A percentile compares a stretch with the other conserved stretches of the same genome.
phyloP scores from a whole-genome alignment of 2,329 filamentous ascomycete genomes.

The Penicillium nordicum region DNA sequence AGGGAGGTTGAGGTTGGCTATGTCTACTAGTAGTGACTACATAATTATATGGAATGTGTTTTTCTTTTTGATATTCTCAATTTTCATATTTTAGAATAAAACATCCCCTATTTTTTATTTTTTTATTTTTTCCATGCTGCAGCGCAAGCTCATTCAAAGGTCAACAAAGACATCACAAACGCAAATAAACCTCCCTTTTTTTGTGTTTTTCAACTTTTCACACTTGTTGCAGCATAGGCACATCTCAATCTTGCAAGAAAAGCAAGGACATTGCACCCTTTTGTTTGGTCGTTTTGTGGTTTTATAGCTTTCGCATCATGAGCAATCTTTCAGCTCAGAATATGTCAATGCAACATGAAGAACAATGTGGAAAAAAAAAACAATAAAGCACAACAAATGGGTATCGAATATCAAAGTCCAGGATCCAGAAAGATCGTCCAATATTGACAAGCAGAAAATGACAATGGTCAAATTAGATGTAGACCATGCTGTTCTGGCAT shows the following conservation, averaged over 20 bases:
- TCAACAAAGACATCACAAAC: neutral
- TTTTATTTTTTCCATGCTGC: neutral
- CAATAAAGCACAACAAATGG: neutral
- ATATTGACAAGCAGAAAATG: neutral
- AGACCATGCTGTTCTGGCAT: slow-evolving; percentile 4
- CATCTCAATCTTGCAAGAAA: neutral
- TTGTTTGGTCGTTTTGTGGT: neutral
- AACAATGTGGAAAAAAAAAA: neutral
- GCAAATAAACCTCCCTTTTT: neutral
- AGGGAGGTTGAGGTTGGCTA: no score
- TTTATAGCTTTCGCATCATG: neutral
- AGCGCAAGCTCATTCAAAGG: neutral
- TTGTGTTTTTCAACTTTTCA: neutral
- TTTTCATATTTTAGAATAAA: neutral
- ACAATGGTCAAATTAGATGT: neutral
- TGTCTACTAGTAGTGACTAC: neutral
- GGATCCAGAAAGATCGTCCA: neutral
- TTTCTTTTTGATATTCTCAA: neutral
- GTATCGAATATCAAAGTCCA: neutral
- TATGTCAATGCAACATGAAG: neutral
- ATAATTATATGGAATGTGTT: neutral
- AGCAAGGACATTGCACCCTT: neutral
- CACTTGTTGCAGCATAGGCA: neutral
- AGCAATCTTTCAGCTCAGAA: neutral
- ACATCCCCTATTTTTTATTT: slow-evolving; percentile 1